A percentile compares a stretch with the other conserved stretches of the same genome.
Evolutionary conservation across 2,329 filamentous ascomycete genomes (phyloP).

Genomic region (Plenodomus lindquistii): DNA sequence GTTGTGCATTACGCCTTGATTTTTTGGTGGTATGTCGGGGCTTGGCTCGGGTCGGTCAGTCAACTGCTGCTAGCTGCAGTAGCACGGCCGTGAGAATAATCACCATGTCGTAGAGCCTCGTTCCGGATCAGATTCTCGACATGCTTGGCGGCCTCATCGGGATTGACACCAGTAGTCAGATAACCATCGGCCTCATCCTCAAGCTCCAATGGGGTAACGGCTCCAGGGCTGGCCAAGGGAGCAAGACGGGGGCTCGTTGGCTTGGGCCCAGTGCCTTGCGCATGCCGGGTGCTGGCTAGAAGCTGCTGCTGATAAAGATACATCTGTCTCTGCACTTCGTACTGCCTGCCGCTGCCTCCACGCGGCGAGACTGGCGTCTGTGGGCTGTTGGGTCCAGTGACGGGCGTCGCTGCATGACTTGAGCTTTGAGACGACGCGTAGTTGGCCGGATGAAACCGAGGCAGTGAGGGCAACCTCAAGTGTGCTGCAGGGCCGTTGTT

Average conservation of each 20-base stretch:
- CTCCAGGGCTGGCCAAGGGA: slow-evolving; percentile 56
- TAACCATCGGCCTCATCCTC: slow-evolving; percentile 50
- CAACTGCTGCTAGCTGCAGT: slow-evolving; percentile 38
- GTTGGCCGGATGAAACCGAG: slow-evolving; percentile 58
- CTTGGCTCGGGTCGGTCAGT: slow-evolving; percentile 23
- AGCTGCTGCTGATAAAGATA: slow-evolving; percentile 54
- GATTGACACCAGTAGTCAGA: slow-evolving; percentile 49
- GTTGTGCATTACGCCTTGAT: neutral
- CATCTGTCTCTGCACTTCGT: slow-evolving; percentile 55
- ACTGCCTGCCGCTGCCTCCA: slow-evolving; percentile 46
- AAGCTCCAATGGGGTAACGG: slow-evolving; percentile 57
- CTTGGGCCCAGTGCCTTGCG: slow-evolving; percentile 32
- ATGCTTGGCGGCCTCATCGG: slow-evolving; percentile 44
- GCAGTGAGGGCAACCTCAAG: slow-evolving; percentile 54
- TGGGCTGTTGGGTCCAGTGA: slow-evolving; percentile 46
- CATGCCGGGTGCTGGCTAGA: slow-evolving; percentile 35
- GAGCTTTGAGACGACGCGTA: slow-evolving; percentile 48
- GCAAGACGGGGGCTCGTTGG: slow-evolving; percentile 54
- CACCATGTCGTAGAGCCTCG: slow-evolving; percentile 46
- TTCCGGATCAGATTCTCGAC: slow-evolving; percentile 54
- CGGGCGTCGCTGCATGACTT: slow-evolving; percentile 43
- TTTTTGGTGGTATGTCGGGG: slow-evolving; percentile 4
- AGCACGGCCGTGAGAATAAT: slow-evolving; percentile 35
- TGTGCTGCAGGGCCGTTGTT: slow-evolving; percentile 39
- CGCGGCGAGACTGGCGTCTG: slow-evolving; percentile 51